phyloP scores from a whole-genome alignment of 495 filamentous ascomycete species.

The Aspergillus conjunctus region DNA sequence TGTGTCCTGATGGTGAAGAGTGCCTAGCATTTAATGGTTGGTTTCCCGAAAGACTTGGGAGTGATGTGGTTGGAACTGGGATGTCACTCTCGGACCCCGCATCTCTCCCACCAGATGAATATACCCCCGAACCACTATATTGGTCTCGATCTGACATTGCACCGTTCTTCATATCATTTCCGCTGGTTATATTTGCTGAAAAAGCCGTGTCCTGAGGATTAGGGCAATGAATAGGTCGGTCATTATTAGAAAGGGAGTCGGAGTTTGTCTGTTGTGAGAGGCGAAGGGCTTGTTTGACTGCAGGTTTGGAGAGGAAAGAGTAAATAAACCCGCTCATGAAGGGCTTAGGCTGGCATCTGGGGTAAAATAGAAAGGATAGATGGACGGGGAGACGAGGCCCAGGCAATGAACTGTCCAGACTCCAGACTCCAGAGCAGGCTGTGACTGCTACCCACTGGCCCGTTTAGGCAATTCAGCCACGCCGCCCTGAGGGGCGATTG shows the following conservation, averaged over 20 bases:
- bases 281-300: conserved; percentile 72
- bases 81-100: conserved; percentile 30
- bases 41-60: conserved; percentile 35
- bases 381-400: not conserved
- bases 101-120: conserved; percentile 20
- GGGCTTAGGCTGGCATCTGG: conserved; percentile 16
- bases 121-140: conserved; percentile 13
- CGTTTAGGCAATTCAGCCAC: not conserved
- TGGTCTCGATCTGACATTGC: conserved; percentile 19
- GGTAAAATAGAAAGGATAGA: not conserved
- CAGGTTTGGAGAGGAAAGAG: conserved; percentile 75
- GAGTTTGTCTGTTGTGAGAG: conserved; percentile 52
- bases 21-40: conserved; percentile 27
- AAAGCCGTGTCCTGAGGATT: conserved; percentile 24
- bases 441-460: not conserved
- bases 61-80: conserved; percentile 28
- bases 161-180: conserved; percentile 10
- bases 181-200: conserved; percentile 6
- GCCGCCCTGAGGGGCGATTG: not conserved
- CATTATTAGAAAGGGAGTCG: conserved; percentile 22
- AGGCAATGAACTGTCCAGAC: not conserved
- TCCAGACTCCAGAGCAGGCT: too few species aligned
- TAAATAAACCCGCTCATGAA: conserved; percentile 73
- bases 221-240: conserved; percentile 17
- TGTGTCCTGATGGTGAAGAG: conserved; percentile 17